Evolutionary conservation across 2,329 filamentous ascomycete species (phyloP), one percentile per base, ranked within the genome.

Genomic region (Pyrenophora seminiperda): DNA sequence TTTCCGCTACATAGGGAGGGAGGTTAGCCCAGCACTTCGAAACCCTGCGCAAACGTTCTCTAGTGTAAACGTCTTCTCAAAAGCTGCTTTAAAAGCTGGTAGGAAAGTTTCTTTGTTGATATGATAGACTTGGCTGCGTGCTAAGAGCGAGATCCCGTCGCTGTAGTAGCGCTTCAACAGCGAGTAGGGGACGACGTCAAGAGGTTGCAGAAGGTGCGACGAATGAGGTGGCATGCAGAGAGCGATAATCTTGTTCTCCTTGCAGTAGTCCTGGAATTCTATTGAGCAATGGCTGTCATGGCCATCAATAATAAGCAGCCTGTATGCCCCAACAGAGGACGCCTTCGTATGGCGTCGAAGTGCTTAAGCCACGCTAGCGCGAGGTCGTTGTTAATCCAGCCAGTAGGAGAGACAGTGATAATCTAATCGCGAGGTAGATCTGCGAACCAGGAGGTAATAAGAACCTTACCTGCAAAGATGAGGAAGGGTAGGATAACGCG

Each of bases 221-320:
- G 18, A 33, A n/a, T 33, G 22, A 2, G 22, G 2, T 7, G 22
- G 6, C 22, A 24, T 24, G 22, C 22, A 7, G 54, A 74, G 60
- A 41, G 63, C 2, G n/a, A 40, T 32, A 32, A 42, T 34, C 4
- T 33, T 34, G 17, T 34, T 42, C 30, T 42, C 40, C 42, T 54
- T 63, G 52, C 56, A 77, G 51, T 65, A 70, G 27, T 66, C 29
- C 36, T 75, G 47, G 49, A 77, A 76, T 50, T 71, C 53, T 17
- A 58, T 49, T 5, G 60, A 71, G 34, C 70, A 32, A 58, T 76
- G 58, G 51, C 66, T 75, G 46, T 58, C 50, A 63, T 77, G 56
- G 37, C 71, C 58, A 60, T 77, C 66, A 20, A 77, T 56, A 47
- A 77, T 65, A 7, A 77, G 59, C 5, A 77, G 60, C 22, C 62